Evolutionary conservation across 257 asterid species (phyloP).

Genomic region (Henckelia pumila): DNA sequence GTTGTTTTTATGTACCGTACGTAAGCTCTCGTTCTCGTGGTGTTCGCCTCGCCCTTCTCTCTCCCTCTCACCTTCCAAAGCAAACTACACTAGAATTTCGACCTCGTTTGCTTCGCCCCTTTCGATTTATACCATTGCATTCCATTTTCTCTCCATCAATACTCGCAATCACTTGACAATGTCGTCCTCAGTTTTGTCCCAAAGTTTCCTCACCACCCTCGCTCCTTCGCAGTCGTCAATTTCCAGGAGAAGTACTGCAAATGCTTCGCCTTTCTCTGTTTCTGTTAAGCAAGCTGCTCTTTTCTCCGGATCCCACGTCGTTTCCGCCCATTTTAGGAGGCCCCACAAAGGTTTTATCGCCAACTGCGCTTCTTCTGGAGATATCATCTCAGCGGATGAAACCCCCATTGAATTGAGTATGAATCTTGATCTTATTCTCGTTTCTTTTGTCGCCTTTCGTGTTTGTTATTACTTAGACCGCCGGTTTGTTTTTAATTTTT

Average conservation of each 20-base stretch:
- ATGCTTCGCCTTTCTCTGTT: constrained; percentile 29
- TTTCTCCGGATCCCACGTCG: constrained; percentile 43
- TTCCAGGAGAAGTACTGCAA: constrained; percentile 26
- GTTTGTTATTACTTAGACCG: neutral
- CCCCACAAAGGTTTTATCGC: constrained; percentile 30
- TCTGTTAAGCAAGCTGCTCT: constrained; percentile 33
- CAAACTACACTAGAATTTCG: neutral
- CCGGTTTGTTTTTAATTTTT: neutral
- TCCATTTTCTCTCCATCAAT: neutral
- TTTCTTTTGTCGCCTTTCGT: neutral
- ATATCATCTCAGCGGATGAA: constrained; percentile 35
- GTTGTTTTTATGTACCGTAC: too few relatives aligned
- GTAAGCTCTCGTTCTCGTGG: too few relatives aligned
- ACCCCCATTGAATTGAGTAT: constrained; percentile 88
- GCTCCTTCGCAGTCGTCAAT: constrained; percentile 33
- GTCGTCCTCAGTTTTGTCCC: constrained; percentile 70
- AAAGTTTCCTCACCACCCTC: constrained; percentile 45
- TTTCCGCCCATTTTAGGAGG: neutral
- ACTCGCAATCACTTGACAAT: constrained; percentile 29
- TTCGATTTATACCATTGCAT: neutral
- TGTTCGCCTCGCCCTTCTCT: neutral
- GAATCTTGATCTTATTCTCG: constrained; percentile 17
- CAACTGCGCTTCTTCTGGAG: constrained; percentile 40
- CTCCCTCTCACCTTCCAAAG: constrained; percentile 17
- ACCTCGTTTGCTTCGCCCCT: constrained; percentile 34